These are phyloP conservation scores for Pleurozium schreberi DNA, from an alignment of 225 moss, liverwort and hornwort genomes.

Conservation along the genomic window DNA sequence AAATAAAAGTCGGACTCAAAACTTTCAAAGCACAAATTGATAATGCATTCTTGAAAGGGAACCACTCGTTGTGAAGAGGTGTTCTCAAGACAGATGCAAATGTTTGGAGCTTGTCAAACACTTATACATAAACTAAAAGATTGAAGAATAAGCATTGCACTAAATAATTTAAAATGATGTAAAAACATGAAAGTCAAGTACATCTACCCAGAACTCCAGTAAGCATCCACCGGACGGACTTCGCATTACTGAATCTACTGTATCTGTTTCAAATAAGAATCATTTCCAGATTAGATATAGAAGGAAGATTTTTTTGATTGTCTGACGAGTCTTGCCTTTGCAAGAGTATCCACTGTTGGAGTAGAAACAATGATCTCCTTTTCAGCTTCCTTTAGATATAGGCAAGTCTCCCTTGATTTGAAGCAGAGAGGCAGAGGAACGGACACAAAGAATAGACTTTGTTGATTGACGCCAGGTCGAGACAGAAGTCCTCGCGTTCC, in stretches of 20 bases:
- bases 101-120: neutral
- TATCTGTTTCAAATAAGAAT: neutral
- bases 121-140: neutral
- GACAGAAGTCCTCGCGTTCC: conserved; percentile 30
- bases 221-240: neutral
- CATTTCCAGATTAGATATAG: neutral
- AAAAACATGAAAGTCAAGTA: neutral
- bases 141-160: neutral
- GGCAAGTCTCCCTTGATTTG: conserved; percentile 2
- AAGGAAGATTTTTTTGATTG: neutral
- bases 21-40: neutral
- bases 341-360: conserved; percentile 16
- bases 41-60: neutral
- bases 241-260: neutral
- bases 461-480: conserved; percentile 8
- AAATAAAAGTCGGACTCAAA: neutral
- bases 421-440: conserved; percentile 40
- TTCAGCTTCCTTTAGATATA: conserved; percentile 16
- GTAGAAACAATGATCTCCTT: conserved; percentile 45
- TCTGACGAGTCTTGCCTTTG: neutral
- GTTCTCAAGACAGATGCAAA: neutral
- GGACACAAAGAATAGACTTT: conserved; percentile 41
- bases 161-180: neutral
- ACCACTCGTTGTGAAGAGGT: neutral
- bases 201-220: neutral